phyloP scores from a whole-genome alignment of 2,329 filamentous ascomycete genomes.

The Aspergillus sp. region DNA sequence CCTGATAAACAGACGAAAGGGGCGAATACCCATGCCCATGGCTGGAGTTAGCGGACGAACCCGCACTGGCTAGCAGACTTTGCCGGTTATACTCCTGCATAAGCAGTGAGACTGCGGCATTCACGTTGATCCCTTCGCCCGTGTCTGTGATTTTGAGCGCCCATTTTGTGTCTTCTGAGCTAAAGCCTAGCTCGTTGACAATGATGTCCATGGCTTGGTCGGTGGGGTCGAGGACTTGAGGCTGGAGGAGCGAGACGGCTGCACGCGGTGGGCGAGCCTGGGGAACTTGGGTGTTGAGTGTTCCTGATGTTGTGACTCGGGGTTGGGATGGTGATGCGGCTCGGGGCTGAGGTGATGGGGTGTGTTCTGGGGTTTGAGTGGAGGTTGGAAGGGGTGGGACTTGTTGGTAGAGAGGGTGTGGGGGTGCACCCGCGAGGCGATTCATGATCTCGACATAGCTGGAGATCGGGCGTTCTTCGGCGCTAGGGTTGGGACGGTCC shows the following conservation, averaged over 20 bases:
- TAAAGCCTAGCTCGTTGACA: conserved; percentile 60
- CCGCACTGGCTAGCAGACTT: conserved; percentile 25
- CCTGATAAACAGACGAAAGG: background rate
- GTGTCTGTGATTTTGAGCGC: conserved; percentile 61
- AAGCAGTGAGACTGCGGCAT: conserved; percentile 58
- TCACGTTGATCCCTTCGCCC: conserved; percentile 58
- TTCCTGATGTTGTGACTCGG: background rate
- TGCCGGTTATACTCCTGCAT: conserved; percentile 37
- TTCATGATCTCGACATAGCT: conserved; percentile 38
- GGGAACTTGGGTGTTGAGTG: background rate
- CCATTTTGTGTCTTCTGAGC: conserved; percentile 54
- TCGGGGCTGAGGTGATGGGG: conserved; percentile 12
- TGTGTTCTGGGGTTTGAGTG: background rate
- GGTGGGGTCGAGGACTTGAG: conserved; percentile 51
- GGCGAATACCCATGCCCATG: background rate
- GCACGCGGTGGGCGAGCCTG: background rate
- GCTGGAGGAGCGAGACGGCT: background rate
- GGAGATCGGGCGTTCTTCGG: conserved; percentile 42
- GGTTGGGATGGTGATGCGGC: background rate
- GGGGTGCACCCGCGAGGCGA: conserved; percentile 29
- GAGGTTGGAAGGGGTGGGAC: conserved; percentile 8
- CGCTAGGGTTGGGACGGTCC: conserved; percentile 26
- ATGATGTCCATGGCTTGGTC: conserved; percentile 58
- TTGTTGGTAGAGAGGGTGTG: conserved; percentile 16
- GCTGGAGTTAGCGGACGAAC: background rate